Conservation (phyloP, 2,329 filamentous ascomycete genomes). For the Aspergillus fijiensis region DNA sequence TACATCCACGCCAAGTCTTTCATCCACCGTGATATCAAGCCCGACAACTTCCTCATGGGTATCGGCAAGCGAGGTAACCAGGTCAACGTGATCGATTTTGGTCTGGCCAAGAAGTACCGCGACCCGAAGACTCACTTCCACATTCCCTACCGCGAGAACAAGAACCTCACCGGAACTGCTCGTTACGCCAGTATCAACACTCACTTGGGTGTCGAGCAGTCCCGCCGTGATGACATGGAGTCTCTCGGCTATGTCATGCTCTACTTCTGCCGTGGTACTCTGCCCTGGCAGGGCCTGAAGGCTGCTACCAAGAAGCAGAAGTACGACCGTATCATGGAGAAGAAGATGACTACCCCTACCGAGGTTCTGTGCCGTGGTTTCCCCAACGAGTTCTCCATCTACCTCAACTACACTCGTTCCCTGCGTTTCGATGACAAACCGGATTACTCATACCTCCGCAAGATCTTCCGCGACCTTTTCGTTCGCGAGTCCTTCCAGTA, state of each 20-base stretch:
- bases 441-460: slow-evolving; percentile 98
- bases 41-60: slow-evolving; percentile 99
- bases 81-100: slow-evolving; percentile 99
- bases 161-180: slow-evolving; percentile 98
- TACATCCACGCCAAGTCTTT: slow-evolving; percentile 99
- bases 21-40: slow-evolving; percentile 99
- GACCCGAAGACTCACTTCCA: slow-evolving; percentile 99
- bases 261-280: slow-evolving; percentile 98
- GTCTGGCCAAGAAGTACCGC: slow-evolving; percentile 98
- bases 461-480: slow-evolving; percentile 99
- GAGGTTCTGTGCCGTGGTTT: slow-evolving; percentile 98
- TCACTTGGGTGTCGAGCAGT: slow-evolving; percentile 97
- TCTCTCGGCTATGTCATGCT: slow-evolving; percentile 99
- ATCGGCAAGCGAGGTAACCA: slow-evolving; percentile 99
- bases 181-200: slow-evolving; percentile 99
- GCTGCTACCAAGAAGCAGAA: slow-evolving; percentile 99
- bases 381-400: slow-evolving; percentile 99
- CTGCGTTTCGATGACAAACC: slow-evolving; percentile 99
- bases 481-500: slow-evolving; percentile 99
- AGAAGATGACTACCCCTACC: slow-evolving; percentile 99
- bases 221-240: slow-evolving; percentile 98
- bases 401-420: slow-evolving; percentile 97
- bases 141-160: slow-evolving; percentile 99
- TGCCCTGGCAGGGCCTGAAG: slow-evolving; percentile 98
- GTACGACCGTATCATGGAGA: slow-evolving; percentile 99